phyloP scores from a whole-genome alignment of 169 alveolate species.

The Eimeria falciformis region DNA sequence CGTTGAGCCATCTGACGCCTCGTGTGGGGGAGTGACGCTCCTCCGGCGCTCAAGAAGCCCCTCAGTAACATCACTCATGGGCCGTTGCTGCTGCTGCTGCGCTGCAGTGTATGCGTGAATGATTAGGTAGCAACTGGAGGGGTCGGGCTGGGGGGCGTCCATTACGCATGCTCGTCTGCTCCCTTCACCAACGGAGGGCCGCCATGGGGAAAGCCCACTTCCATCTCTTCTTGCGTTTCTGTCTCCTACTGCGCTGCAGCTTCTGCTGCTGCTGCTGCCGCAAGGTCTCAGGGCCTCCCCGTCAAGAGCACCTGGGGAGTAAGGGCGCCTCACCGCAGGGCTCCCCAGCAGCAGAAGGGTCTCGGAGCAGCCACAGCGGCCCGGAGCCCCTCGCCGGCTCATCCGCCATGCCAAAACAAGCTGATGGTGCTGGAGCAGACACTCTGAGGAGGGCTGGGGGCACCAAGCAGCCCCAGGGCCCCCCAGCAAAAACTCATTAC shows the following conservation, averaged over 20 bases:
- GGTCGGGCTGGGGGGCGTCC: constrained; percentile 36
- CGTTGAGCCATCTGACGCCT: background rate
- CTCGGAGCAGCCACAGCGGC: constrained; percentile 69
- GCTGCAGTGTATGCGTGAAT: constrained; percentile 57
- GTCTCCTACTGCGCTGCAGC: background rate
- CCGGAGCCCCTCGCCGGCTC: constrained; percentile 67
- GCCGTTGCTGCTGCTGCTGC: constrained; percentile 2
- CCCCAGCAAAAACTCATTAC: background rate
- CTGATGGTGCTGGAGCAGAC: constrained; percentile 63
- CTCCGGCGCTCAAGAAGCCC: constrained; percentile 40
- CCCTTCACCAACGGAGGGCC: constrained; percentile 8
- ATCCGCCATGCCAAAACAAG: constrained; percentile 56
- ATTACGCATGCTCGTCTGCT: background rate
- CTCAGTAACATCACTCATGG: background rate
- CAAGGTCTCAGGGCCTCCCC: constrained; percentile 23
- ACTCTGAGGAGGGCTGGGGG: constrained; percentile 17
- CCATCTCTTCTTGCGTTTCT: background rate
- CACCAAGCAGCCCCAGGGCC: constrained; percentile 4
- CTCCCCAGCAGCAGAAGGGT: constrained; percentile 53
- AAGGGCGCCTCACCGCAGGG: constrained; percentile 7
- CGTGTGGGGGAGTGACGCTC: constrained; percentile 48
- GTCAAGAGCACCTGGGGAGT: constrained; percentile 6
- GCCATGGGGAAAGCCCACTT: background rate
- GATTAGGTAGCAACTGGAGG: constrained; percentile 60
- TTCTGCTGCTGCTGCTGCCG: constrained; percentile 51